Percentiles rank a stretch among this genome's conserved stretches.
These are phyloP conservation scores for Epichloe gansuensis DNA, from an alignment of 2,329 filamentous ascomycete species.

Conservation along the genomic window DNA sequence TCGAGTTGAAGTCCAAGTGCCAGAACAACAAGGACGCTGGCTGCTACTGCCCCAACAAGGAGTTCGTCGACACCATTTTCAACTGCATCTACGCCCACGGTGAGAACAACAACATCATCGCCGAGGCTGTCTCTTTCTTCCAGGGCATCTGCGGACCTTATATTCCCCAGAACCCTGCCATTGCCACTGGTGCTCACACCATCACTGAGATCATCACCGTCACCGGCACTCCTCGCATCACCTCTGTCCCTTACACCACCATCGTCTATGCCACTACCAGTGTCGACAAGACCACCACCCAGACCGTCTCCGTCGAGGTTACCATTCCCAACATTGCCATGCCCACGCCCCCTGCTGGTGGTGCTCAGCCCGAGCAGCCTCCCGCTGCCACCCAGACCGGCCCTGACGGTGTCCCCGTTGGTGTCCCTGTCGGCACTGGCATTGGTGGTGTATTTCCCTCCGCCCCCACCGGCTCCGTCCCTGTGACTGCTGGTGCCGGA, in stretches of 20 bases:
- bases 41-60: slow-evolving; percentile 76
- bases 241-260: slow-evolving; percentile 36
- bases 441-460: slow-evolving; percentile 23
- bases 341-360: slow-evolving; percentile 20
- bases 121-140: slow-evolving; percentile 67
- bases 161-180: slow-evolving; percentile 66
- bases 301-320: slow-evolving; percentile 37
- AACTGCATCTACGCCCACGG: slow-evolving; percentile 70
- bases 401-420: background rate
- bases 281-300: slow-evolving; percentile 34
- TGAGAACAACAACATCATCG: slow-evolving; percentile 49
- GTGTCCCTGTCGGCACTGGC: slow-evolving; percentile 17
- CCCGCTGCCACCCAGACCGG: slow-evolving; percentile 5
- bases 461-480: slow-evolving; percentile 18
- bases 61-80: slow-evolving; percentile 70
- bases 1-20: slow-evolving; percentile 56
- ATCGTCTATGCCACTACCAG: slow-evolving; percentile 35
- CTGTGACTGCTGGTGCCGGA: slow-evolving; percentile 26
- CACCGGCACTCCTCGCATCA: slow-evolving; percentile 37
- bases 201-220: slow-evolving; percentile 48
- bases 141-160: slow-evolving; percentile 78
- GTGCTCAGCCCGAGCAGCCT: slow-evolving; percentile 8
- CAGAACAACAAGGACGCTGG: slow-evolving; percentile 65
- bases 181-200: slow-evolving; percentile 61
- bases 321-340: slow-evolving; percentile 41